Evolutionary conservation across 2,329 filamentous ascomycete species (phyloP).

Genomic region (Dactylellina parvicollis): DNA sequence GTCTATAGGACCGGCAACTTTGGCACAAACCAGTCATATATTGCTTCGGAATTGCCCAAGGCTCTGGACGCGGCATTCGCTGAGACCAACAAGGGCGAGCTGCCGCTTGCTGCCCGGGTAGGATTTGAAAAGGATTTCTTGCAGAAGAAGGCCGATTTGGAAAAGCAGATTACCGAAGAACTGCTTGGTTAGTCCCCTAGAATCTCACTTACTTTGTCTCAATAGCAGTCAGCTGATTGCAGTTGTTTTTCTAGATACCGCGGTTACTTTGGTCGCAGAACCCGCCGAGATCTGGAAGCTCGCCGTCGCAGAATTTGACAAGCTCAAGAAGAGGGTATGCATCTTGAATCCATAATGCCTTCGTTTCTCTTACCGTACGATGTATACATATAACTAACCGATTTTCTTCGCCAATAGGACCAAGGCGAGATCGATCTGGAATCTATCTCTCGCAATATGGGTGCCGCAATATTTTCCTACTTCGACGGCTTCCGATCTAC

Average conservation of each 20-base stretch:
- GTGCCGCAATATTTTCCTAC: constrained; percentile 24
- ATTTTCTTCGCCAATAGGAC: constrained; percentile 12
- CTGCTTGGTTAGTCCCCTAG: constrained; percentile 27
- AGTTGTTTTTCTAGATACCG: constrained; percentile 5
- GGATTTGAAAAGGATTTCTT: constrained; percentile 22
- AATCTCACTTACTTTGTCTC: background rate
- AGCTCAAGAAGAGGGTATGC: constrained; percentile 48
- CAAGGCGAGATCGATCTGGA: constrained; percentile 36
- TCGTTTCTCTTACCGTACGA: background rate
- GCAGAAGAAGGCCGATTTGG: constrained; percentile 30
- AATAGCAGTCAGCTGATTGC: background rate
- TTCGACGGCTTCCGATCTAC: constrained; percentile 33
- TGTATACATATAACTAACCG: background rate
- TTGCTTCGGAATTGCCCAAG: constrained; percentile 30
- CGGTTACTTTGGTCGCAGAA: constrained; percentile 36
- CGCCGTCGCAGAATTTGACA: constrained; percentile 26
- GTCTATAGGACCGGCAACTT: constrained; percentile 33
- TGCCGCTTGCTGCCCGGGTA: constrained; percentile 26
- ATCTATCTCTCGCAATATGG: constrained; percentile 41
- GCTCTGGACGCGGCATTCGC: constrained; percentile 17
- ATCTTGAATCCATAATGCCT: background rate
- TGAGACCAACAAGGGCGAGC: constrained; percentile 24
- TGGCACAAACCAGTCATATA: constrained; percentile 37
- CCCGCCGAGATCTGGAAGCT: constrained; percentile 35
- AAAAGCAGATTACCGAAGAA: constrained; percentile 24